phyloP scores from a whole-genome alignment of 768 basidiomycete genomes.

The Podaxis carcinomalis region DNA sequence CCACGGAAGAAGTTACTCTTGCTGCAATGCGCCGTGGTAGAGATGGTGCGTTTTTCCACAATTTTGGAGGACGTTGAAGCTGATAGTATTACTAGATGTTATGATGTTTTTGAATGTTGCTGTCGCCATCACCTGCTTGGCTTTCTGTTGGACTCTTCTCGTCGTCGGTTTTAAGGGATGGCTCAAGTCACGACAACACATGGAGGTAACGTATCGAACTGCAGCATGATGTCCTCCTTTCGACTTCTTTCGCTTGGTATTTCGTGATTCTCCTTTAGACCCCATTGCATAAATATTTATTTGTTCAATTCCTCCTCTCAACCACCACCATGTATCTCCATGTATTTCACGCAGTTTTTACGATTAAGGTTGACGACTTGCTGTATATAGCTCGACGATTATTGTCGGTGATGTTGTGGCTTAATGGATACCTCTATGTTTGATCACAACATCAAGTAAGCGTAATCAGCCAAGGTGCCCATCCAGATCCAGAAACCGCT shows the following conservation, averaged over 20 bases:
- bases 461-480: slow-evolving; percentile 73
- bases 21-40: slow-evolving; percentile 88
- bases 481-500: slow-evolving; percentile 85
- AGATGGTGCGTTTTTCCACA: slow-evolving; percentile 52
- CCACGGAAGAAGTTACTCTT: slow-evolving; percentile 84
- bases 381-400: background rate
- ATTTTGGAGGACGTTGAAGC: background rate
- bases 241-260: slow-evolving; percentile 3
- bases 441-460: slow-evolving; percentile 23
- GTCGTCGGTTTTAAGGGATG: slow-evolving; percentile 82
- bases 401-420: background rate
- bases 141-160: slow-evolving; percentile 78
- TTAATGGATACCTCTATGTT: background rate
- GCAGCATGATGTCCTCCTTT: slow-evolving; percentile 17
- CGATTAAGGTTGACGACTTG: background rate
- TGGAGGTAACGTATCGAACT: slow-evolving; percentile 26
- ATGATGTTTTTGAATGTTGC: slow-evolving; percentile 89
- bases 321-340: background rate
- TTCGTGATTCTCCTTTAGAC: background rate
- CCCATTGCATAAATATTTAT: slow-evolving; percentile 6
- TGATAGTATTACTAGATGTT: slow-evolving; percentile 46
- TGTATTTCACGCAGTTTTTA: background rate
- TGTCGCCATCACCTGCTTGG: slow-evolving; percentile 81
- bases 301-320: background rate
- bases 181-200: slow-evolving; percentile 44